phyloP scores from a whole-genome alignment of 139 green algal species.

The Chlamydomonas asymmetrica region DNA sequence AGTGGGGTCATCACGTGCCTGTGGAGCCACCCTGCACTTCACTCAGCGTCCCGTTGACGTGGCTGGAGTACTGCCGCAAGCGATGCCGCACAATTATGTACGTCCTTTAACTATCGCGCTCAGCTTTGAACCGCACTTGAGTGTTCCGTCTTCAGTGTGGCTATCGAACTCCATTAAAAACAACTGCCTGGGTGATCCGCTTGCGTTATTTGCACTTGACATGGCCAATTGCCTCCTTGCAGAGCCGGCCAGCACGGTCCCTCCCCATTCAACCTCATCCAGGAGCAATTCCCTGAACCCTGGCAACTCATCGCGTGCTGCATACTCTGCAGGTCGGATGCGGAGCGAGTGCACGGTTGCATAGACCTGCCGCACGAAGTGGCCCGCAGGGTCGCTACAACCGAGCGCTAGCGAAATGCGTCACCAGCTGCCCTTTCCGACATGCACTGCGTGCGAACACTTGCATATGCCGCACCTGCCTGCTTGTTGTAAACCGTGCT shows the following conservation, averaged over 20 bases:
- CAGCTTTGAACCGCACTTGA: too few species aligned
- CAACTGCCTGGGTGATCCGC: not conserved
- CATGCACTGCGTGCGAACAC: not conserved
- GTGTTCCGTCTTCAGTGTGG: too few species aligned
- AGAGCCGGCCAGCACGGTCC: not conserved
- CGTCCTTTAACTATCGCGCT: too few species aligned
- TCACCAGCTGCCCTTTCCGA: not conserved
- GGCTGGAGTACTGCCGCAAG: too few species aligned
- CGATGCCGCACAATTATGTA: not conserved
- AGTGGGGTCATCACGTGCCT: conserved; percentile 2
- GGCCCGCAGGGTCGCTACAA: too few species aligned
- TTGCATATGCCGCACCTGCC: not conserved
- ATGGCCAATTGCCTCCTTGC: not conserved
- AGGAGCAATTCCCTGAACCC: conserved; percentile 45
- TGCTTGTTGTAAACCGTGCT: not conserved
- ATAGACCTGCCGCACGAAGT: too few species aligned
- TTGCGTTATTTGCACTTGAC: not conserved
- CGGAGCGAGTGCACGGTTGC: too few species aligned
- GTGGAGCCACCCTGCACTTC: too few species aligned
- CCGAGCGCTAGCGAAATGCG: too few species aligned
- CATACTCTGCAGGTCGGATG: conserved; percentile 44
- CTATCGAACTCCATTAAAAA: not conserved
- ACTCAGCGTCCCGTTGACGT: too few species aligned
- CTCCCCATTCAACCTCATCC: conserved; percentile 40
- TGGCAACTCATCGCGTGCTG: conserved; percentile 48